Conservation (phyloP, 495 filamentous ascomycete genomes). For the Podospora bellae-mahoneyi region DNA sequence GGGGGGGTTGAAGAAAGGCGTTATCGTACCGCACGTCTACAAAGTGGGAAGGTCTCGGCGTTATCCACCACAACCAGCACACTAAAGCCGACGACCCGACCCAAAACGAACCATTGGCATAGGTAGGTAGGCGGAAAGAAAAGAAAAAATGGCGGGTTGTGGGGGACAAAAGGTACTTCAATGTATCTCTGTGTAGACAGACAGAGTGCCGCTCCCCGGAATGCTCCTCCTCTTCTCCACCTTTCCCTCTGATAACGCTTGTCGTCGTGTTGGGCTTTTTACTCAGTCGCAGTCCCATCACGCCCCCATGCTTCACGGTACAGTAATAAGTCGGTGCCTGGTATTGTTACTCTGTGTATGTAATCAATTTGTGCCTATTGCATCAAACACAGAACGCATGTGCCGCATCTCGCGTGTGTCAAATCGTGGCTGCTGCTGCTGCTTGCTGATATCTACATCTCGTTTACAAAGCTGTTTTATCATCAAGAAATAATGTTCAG, state of each 20-base stretch:
- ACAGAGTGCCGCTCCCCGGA: too few relatives aligned
- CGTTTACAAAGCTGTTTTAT: background rate
- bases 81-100: too few relatives aligned
- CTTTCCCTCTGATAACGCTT: background rate
- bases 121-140: too few relatives aligned
- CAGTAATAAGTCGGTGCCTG: constrained; percentile 7
- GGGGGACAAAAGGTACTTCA: background rate
- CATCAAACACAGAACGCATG: constrained; percentile 1
- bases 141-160: background rate
- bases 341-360: background rate
- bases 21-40: too few relatives aligned
- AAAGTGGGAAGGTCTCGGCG: background rate
- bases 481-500: background rate
- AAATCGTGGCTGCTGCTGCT: background rate
- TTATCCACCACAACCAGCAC: background rate
- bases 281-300: background rate
- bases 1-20: background rate
- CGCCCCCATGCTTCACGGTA: background rate
- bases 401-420: constrained; percentile 7
- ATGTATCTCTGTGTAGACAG: constrained; percentile 1
- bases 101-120: background rate
- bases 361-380: background rate
- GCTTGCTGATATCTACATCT: background rate
- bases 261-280: background rate
- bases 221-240: background rate